Evolutionary conservation across 495 filamentous ascomycete species (phyloP).

Genomic region (Usnea hakonensis): DNA sequence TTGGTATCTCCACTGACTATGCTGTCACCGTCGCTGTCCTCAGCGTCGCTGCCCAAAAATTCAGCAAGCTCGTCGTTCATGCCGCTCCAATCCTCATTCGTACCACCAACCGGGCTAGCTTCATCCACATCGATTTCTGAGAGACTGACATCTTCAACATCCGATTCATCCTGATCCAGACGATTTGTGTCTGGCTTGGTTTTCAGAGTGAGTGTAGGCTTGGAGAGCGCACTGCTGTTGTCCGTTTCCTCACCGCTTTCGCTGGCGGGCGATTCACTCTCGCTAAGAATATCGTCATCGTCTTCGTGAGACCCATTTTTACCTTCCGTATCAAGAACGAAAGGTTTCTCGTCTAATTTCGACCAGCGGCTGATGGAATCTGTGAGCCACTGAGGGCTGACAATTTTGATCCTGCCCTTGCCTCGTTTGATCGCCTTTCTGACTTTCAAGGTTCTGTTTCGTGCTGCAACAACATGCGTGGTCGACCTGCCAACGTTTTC

Average conservation of each 20-base stretch:
- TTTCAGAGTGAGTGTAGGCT: constrained; percentile 35
- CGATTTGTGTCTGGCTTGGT: constrained; percentile 32
- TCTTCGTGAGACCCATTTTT: constrained; percentile 37
- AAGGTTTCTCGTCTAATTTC: constrained; percentile 64
- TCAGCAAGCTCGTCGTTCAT: constrained; percentile 70
- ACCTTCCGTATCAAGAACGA: constrained; percentile 53
- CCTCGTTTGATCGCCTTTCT: constrained; percentile 63
- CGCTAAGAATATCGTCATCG: constrained; percentile 29
- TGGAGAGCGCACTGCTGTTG: constrained; percentile 35
- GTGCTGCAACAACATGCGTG: constrained; percentile 63
- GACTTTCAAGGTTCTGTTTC: constrained; percentile 84
- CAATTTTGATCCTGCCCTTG: constrained; percentile 65
- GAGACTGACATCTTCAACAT: constrained; percentile 15
- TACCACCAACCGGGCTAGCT: constrained; percentile 44
- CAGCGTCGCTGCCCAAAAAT: constrained; percentile 53
- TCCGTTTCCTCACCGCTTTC: constrained; percentile 37
- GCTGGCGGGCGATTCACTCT: constrained; percentile 30
- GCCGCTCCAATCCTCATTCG: constrained; percentile 52
- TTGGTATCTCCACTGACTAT: constrained; percentile 28
- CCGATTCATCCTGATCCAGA: constrained; percentile 14
- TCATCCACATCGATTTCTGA: constrained; percentile 41
- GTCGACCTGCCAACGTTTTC: constrained; percentile 49
- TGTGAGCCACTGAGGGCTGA: constrained; percentile 80
- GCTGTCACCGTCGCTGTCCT: constrained; percentile 35
- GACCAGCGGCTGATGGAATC: constrained; percentile 74